A percentile compares a stretch with the other conserved stretches of the same genome.
phyloP scores from a whole-genome alignment of 1,284 basidiomycete genomes.

The Schizophyllum amplum region DNA sequence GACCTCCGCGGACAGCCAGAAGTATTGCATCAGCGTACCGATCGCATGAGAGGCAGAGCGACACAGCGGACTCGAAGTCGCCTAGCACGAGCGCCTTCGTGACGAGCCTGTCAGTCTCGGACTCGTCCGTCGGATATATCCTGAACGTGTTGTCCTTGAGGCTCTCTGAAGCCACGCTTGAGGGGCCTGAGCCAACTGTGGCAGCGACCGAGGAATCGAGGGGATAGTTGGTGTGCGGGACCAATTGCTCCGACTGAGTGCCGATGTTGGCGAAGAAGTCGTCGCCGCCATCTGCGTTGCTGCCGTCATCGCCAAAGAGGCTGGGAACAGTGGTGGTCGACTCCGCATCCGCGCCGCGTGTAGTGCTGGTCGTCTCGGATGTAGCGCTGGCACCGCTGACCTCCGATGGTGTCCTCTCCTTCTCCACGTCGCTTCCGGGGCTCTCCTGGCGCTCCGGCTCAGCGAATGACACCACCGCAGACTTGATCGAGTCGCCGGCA shows the following conservation, averaged over 20 bases:
- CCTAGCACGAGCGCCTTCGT: constrained; percentile 93
- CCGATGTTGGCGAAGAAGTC: constrained; percentile 89
- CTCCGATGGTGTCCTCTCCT: constrained; percentile 67
- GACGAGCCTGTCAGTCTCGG: constrained; percentile 82
- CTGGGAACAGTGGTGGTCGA: constrained; percentile 78
- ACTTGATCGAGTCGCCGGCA: constrained; percentile 44
- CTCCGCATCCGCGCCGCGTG: constrained; percentile 60
- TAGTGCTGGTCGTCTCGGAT: constrained; percentile 57
- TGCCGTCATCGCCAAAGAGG: constrained; percentile 76
- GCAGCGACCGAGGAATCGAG: constrained; percentile 86
- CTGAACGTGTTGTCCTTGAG: constrained; percentile 78
- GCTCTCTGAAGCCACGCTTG: constrained; percentile 73
- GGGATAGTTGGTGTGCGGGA: constrained; percentile 75
- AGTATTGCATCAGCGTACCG: constrained; percentile 93
- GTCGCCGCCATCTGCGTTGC: constrained; percentile 42
- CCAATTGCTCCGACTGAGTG: constrained; percentile 38
- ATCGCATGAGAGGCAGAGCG: constrained; percentile 84
- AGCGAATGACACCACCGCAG: constrained; percentile 65
- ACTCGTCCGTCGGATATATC: constrained; percentile 69
- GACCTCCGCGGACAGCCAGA: constrained; percentile 86
- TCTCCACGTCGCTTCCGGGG: constrained; percentile 24
- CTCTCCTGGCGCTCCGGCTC: constrained; percentile 50
- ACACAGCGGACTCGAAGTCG: constrained; percentile 90
- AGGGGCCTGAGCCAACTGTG: constrained; percentile 81
- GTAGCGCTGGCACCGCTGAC: constrained; percentile 47